A percentile compares a stretch with the other conserved stretches of the same genome.
phyloP scores from a whole-genome alignment of 805 yeast genomes.

The Schwanniomyces sp. region DNA sequence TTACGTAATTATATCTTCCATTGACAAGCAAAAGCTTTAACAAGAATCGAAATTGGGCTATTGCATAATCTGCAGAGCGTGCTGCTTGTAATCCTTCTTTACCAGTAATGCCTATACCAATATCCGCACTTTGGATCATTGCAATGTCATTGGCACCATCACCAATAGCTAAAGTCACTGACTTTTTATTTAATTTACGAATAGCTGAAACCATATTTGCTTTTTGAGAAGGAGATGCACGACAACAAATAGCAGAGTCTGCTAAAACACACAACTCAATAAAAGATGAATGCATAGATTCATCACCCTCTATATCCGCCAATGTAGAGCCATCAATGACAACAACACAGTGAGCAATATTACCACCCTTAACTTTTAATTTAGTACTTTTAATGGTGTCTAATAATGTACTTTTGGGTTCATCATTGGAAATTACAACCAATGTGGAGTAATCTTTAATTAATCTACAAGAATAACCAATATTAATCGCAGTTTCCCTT shows the following conservation, averaged over 20 bases:
- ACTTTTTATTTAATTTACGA: slow-evolving; percentile 60
- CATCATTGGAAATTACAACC: slow-evolving; percentile 57
- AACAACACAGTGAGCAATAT: slow-evolving; percentile 90
- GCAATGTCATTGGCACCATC: slow-evolving; percentile 99
- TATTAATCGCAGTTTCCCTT: slow-evolving; percentile 95
- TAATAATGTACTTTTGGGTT: slow-evolving; percentile 54
- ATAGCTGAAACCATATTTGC: slow-evolving; percentile 84
- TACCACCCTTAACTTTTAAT: slow-evolving; percentile 67
- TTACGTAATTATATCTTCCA: slow-evolving; percentile 91
- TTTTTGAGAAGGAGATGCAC: slow-evolving; percentile 97
- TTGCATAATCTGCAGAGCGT: slow-evolving; percentile 88
- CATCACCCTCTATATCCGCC: slow-evolving; percentile 67
- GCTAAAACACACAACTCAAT: slow-evolving; percentile 82
- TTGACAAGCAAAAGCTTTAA: slow-evolving; percentile 84
- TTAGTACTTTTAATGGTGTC: slow-evolving; percentile 74
- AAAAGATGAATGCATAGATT: slow-evolving; percentile 69
- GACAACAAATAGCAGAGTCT: slow-evolving; percentile 90
- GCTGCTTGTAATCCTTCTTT: slow-evolving; percentile 98
- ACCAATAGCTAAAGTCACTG: slow-evolving; percentile 93
- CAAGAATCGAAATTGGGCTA: slow-evolving; percentile 89
- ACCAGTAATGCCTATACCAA: slow-evolving; percentile 97
- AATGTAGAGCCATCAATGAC: slow-evolving; percentile 95
- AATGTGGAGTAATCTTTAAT: slow-evolving; percentile 93
- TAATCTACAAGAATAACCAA: slow-evolving; percentile 91
- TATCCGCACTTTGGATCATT: slow-evolving; percentile 98